Base-by-base conservation (phyloP, 2,329 filamentous ascomycete species). In the Neonectria coccinea region DNA sequence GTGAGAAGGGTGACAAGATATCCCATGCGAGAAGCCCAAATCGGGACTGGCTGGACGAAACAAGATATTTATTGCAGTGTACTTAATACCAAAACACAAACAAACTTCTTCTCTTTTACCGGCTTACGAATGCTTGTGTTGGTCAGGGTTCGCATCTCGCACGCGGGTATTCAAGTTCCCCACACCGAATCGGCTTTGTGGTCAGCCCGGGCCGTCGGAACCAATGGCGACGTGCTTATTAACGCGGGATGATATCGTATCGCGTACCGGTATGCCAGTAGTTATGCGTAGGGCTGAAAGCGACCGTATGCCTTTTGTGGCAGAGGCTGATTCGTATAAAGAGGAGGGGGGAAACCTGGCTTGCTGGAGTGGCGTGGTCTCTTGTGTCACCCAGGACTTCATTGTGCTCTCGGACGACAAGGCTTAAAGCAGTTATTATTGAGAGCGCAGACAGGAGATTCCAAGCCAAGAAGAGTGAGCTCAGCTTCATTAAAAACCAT, bases 31-130 rank as follows among this genome's bases (percentile, higher is more conserved):
- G 8, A 33, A 33, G 59, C 25, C 51, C n/a, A 14, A 39, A 9
- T 33, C 27, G 48, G 48, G 44, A 50, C 11, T n/a, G 51, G 48
- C 25, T 53, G 48, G 48, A 47, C 29, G 12, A 39, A 33, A 20
- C 44, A 60, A 31, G 51, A 20, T 55, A 44, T 54, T 39, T 60
- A 55, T 52, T 60, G 51, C 45, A 60, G 31, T 60, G 57, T 60
- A 59, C 31, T 48, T 60, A 60, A 60, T 60, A 60, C 41, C 42
- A 55, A 18, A 42, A 18, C n/a, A 18, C n/a, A 11, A 20, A 20
- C 36, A 29, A 53, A 16, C 16, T 31, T 33, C 9, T 4, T 12
- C 31, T 12, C 31, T 12, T 33, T 12, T 33, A 12, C 31, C 31
- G 10, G 31, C 31, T 33, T 33, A 33, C 31, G 31, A 33, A 33